Percentiles rank a stretch among this genome's conserved stretches.
phyloP scores from a whole-genome alignment of 2,329 filamentous ascomycete genomes.

The Calonectria pseudoturangicola region DNA sequence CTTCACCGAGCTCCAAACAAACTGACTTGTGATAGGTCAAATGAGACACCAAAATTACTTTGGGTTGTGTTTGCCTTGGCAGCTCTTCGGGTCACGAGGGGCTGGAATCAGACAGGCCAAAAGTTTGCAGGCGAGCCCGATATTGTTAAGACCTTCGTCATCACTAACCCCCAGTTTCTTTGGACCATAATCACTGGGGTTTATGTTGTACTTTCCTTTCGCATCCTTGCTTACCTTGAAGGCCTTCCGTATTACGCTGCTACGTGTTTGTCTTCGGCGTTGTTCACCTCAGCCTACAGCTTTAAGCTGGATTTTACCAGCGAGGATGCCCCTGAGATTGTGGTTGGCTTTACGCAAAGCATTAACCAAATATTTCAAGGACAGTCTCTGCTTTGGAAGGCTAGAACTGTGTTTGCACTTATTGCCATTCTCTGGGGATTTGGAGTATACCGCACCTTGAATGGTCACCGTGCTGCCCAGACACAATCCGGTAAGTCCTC shows the following conservation, averaged over 20 bases:
- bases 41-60: constrained; percentile 57
- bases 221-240: constrained; percentile 65
- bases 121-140: constrained; percentile 95
- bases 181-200: constrained; percentile 84
- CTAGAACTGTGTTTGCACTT: constrained; percentile 70
- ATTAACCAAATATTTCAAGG: constrained; percentile 65
- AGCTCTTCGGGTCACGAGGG: constrained; percentile 79
- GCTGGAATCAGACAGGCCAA: constrained; percentile 98
- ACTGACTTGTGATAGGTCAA: constrained; percentile 48
- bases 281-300: constrained; percentile 76
- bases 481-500: constrained; percentile 56
- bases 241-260: constrained; percentile 64
- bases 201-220: constrained; percentile 77
- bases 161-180: constrained; percentile 77
- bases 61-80: constrained; percentile 69
- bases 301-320: constrained; percentile 95
- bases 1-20: constrained; percentile 11
- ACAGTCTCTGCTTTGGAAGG: constrained; percentile 68
- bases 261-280: constrained; percentile 63
- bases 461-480: constrained; percentile 51
- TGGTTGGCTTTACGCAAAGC: constrained; percentile 68
- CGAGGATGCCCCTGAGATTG: constrained; percentile 90
- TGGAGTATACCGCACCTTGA: constrained; percentile 63
- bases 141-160: constrained; percentile 83
- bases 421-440: constrained; percentile 63